Evolutionary conservation across 306 rosid genomes (phyloP).

Genomic region (Begonia fuchsioides): DNA sequence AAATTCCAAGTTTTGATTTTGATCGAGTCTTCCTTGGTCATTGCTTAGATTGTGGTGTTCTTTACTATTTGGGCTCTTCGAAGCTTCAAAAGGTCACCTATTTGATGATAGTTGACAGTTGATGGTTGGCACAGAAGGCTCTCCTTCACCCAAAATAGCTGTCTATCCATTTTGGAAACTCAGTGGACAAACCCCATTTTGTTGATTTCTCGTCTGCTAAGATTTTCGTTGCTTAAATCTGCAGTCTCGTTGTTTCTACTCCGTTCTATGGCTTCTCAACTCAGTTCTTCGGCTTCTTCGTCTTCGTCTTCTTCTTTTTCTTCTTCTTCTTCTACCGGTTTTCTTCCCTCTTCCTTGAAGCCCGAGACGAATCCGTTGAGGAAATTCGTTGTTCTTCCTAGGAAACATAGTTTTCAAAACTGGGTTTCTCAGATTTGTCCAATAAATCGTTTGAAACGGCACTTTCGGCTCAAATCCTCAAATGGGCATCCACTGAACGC

Average conservation of each 20-base stretch:
- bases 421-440: slow-evolving; percentile 28
- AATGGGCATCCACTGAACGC: slow-evolving; percentile 64
- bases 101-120: not conserved
- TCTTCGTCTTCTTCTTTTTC: slow-evolving; percentile 15
- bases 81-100: not conserved
- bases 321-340: slow-evolving; percentile 25
- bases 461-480: slow-evolving; percentile 59
- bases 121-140: not conserved
- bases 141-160: not conserved
- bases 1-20: no score
- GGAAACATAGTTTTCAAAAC: slow-evolving; percentile 13
- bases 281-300: slow-evolving; percentile 17
- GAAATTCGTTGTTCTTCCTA: slow-evolving; percentile 18
- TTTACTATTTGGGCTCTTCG: slow-evolving; percentile 1
- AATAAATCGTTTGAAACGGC: slow-evolving; percentile 19
- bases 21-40: no score
- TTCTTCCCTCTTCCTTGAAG: slow-evolving; percentile 23
- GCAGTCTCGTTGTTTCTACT: slow-evolving; percentile 1
- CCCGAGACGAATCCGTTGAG: slow-evolving; percentile 18
- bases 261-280: slow-evolving; percentile 41
- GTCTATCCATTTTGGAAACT: not conserved
- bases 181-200: not conserved
- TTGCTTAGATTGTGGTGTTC: slow-evolving; percentile 3
- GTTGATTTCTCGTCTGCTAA: not conserved
- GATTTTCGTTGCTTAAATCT: slow-evolving; percentile 6